Conservation (phyloP, 306 rosid genomes). For the Quercus cerris region DNA sequence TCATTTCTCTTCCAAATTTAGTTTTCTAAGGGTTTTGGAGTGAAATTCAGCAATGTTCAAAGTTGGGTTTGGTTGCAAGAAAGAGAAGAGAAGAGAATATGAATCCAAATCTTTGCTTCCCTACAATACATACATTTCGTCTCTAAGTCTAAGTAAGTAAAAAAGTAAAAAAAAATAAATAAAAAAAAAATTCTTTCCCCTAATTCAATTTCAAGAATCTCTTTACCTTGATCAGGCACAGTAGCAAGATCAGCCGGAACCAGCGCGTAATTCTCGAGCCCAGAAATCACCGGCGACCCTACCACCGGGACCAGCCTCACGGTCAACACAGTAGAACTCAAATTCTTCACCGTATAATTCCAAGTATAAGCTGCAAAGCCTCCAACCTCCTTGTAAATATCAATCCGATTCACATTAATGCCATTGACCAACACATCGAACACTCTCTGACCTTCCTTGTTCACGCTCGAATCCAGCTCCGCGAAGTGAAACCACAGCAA, state of each 20-base stretch:
- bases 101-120: too few relatives aligned
- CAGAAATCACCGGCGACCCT: conserved; percentile 68
- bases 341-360: conserved; percentile 66
- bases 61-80: too few relatives aligned
- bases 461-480: conserved; percentile 66
- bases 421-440: conserved; percentile 67
- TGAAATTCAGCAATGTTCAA: too few relatives aligned
- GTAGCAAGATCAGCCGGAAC: conserved; percentile 84
- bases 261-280: conserved; percentile 87
- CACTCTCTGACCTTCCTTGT: conserved; percentile 63
- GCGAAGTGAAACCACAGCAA: conserved; percentile 88
- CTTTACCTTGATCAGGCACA: conserved; percentile 71
- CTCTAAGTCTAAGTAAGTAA: too few relatives aligned
- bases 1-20: too few relatives aligned
- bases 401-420: conserved; percentile 57
- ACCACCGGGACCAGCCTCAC: conserved; percentile 63
- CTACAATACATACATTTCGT: too few relatives aligned
- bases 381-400: conserved; percentile 69
- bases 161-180: too few relatives aligned
- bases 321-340: conserved; percentile 54
- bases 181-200: too few relatives aligned
- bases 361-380: conserved; percentile 68
- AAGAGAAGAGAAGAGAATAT: too few relatives aligned
- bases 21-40: too few relatives aligned
- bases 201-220: neutral